These are phyloP conservation scores for Ploettnerulaceae sp. DNA, from an alignment of 2,329 filamentous ascomycete genomes.

Conservation along the genomic window DNA sequence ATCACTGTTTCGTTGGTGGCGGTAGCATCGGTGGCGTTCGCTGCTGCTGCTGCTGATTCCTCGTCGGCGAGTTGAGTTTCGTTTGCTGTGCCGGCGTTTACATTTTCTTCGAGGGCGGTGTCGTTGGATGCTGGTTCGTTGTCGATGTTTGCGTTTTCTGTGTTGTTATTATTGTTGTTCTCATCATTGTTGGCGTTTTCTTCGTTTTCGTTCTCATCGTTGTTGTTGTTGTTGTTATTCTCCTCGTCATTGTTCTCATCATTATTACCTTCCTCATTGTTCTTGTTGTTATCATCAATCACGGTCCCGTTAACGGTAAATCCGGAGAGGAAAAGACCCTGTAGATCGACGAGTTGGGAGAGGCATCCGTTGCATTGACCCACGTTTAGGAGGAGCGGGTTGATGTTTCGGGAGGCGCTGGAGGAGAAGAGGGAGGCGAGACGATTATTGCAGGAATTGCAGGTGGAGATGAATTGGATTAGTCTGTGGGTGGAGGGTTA, in stretches of 20 bases:
- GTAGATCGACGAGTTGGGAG: not conserved
- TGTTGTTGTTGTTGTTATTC: not conserved
- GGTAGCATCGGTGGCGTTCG: not conserved
- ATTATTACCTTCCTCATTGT: too few species aligned
- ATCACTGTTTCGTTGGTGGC: not conserved
- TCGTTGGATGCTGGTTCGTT: not conserved
- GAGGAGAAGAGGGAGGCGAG: slow-evolving; percentile 1
- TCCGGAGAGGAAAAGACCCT: slow-evolving; percentile 1
- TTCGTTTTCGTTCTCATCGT: not conserved
- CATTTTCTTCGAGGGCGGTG: too few species aligned
- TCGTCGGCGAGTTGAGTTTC: not conserved
- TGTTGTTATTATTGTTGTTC: not conserved
- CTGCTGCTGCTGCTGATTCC: slow-evolving; percentile 3
- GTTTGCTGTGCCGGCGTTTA: too few species aligned
- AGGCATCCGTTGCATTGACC: not conserved
- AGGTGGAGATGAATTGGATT: not conserved
- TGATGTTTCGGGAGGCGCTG: not conserved
- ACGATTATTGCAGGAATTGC: not conserved
- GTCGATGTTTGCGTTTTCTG: not conserved
- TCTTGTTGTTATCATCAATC: slow-evolving; percentile 1
- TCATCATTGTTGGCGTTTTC: not conserved
- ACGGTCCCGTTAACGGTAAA: not conserved
- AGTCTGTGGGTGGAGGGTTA: too few species aligned
- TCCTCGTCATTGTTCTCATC: not conserved
- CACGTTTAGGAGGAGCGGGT: not conserved